Conservation (phyloP, 2,329 filamentous ascomycete genomes). For the Colletotrichum abscissum region DNA sequence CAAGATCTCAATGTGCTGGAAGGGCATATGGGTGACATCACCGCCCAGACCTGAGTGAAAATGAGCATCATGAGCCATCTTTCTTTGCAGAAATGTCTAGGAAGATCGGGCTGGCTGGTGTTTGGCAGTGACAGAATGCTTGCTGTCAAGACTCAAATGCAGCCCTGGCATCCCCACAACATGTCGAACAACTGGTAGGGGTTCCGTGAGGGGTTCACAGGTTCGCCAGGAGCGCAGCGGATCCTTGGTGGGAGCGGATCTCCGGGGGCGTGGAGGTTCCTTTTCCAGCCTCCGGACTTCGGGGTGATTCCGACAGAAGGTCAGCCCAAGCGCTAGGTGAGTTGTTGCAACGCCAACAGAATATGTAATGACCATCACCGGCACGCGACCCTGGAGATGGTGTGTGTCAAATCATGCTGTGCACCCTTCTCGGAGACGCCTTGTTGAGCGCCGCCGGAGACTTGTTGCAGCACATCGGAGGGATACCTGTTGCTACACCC, state of each 20-base stretch:
- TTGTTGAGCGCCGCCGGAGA: constrained; percentile 21
- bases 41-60: background rate
- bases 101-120: constrained; percentile 4
- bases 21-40: constrained; percentile 18
- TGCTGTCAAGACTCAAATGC: background rate
- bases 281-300: constrained; percentile 30
- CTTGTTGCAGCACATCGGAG: constrained; percentile 5
- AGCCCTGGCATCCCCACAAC: constrained; percentile 6
- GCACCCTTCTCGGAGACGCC: constrained; percentile 4
- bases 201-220: constrained; percentile 20
- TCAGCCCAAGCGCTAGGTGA: constrained; percentile 20
- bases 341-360: constrained; percentile 28
- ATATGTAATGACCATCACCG: constrained; percentile 20
- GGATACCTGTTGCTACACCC: background rate
- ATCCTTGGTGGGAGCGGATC: constrained; percentile 25
- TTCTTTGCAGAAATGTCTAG: background rate
- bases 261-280: constrained; percentile 31
- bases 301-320: constrained; percentile 23
- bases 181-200: constrained; percentile 13
- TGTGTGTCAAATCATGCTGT: constrained; percentile 31
- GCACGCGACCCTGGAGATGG: constrained; percentile 19
- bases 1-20: background rate
- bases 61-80: background rate
- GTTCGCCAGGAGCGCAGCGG: constrained; percentile 28
- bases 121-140: constrained; percentile 9